A percentile compares a stretch with the other conserved stretches of the same genome.
Evolutionary conservation across 805 yeast species (phyloP).

Genomic region (Schizosaccharomyces japonicus): DNA sequence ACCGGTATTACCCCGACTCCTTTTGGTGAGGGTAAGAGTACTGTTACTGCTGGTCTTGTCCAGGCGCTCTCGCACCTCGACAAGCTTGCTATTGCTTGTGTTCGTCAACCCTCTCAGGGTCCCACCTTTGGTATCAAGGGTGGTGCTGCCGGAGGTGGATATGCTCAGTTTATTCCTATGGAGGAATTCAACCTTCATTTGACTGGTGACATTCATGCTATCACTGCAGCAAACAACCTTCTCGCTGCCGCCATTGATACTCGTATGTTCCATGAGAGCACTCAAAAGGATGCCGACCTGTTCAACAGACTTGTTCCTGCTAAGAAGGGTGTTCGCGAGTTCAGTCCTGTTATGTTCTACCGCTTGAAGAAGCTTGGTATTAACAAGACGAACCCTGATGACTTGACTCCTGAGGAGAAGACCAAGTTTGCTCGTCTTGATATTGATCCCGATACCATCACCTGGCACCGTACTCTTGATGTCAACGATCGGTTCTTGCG

Average conservation of each 20-base stretch:
- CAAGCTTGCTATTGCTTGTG: conserved; percentile 71
- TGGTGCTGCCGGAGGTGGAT: conserved; percentile 99
- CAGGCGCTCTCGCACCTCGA: conserved; percentile 81
- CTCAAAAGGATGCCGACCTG: conserved; percentile 62
- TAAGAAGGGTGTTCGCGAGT: conserved; percentile 55
- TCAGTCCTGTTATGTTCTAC: conserved; percentile 55
- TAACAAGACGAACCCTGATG: conserved; percentile 52
- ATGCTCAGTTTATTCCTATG: conserved; percentile 94
- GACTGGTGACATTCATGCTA: conserved; percentile 95
- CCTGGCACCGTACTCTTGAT: conserved; percentile 85
- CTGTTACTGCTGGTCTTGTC: conserved; percentile 89
- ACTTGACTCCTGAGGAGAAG: conserved; percentile 54
- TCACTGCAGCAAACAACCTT: conserved; percentile 76
- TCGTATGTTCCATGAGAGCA: conserved; percentile 80
- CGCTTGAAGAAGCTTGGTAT: conserved; percentile 68
- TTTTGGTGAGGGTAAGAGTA: conserved; percentile 90
- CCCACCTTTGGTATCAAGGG: conserved; percentile 98
- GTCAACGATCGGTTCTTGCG: conserved; percentile 79
- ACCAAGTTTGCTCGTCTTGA: conserved; percentile 55
- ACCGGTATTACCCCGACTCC: conserved; percentile 98
- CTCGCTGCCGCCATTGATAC: conserved; percentile 93
- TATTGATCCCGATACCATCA: conserved; percentile 71
- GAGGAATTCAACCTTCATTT: conserved; percentile 94
- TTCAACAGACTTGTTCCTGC: conserved; percentile 70
- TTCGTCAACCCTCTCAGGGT: conserved; percentile 95